Conservation (phyloP, 805 yeast species). For the Nakazawaea populi region DNA sequence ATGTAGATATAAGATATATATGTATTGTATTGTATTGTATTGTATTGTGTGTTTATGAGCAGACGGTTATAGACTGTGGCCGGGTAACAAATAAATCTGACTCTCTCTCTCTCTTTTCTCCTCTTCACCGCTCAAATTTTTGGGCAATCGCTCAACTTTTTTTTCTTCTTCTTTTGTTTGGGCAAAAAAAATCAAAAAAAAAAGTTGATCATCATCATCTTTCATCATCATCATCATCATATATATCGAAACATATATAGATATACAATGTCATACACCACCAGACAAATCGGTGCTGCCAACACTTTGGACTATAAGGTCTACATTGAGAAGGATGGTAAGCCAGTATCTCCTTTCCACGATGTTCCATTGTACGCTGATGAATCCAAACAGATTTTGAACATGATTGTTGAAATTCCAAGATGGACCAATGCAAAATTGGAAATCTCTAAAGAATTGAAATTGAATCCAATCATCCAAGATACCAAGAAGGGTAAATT, state of each 20-base stretch:
- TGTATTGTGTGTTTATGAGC: not conserved
- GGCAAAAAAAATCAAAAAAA: too few species aligned
- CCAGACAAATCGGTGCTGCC: conserved; percentile 94
- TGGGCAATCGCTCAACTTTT: not conserved
- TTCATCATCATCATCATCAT: not conserved
- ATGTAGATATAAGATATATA: not conserved
- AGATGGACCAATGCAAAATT: conserved; percentile 98
- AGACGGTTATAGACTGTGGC: not conserved
- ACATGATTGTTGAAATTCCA: conserved; percentile 88
- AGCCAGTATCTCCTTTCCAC: conserved; percentile 94
- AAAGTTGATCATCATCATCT: not conserved
- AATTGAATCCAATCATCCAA: conserved; percentile 90
- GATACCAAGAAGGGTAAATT: conserved; percentile 96
- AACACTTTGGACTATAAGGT: conserved; percentile 92
- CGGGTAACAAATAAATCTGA: not conserved
- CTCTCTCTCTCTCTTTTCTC: too few species aligned
- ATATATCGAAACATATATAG: not conserved
- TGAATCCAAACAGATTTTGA: conserved; percentile 80
- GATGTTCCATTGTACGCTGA: conserved; percentile 91
- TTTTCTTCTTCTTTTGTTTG: not conserved
- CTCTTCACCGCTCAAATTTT: too few species aligned
- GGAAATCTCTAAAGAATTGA: conserved; percentile 82
- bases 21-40: too few species aligned
- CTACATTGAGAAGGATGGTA: conserved; percentile 87
- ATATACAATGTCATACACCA: conserved; percentile 60